phyloP scores from a whole-genome alignment of 768 basidiomycete genomes.

The Brasilioporus rufonigricans region DNA sequence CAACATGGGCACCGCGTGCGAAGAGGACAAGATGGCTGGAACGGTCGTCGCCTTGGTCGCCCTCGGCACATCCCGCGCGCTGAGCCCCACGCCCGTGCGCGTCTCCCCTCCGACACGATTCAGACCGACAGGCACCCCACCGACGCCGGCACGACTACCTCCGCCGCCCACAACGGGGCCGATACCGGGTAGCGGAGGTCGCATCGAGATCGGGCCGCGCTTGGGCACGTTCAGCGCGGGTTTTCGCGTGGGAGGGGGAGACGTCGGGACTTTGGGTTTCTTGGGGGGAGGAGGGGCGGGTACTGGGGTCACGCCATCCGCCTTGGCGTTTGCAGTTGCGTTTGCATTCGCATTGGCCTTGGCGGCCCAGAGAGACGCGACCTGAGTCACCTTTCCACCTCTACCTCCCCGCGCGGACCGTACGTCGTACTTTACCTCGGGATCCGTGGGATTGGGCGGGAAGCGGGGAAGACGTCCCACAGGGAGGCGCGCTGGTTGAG shows the following conservation, averaged over 20 bases:
- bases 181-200: too few relatives aligned
- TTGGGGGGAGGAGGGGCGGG: too few relatives aligned
- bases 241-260: conserved; percentile 9
- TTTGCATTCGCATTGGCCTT: too few relatives aligned
- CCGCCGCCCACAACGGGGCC: too few relatives aligned
- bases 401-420: conserved; percentile 75
- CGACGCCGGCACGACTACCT: too few relatives aligned
- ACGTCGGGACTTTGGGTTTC: conserved; percentile 2
- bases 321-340: too few relatives aligned
- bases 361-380: conserved; percentile 72
- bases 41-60: conserved; percentile 63
- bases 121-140: too few relatives aligned
- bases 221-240: conserved; percentile 9
- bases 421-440: conserved; percentile 66
- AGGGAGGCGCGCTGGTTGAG: conserved; percentile 5
- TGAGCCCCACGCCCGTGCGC: conserved; percentile 4
- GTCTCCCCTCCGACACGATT: neutral
- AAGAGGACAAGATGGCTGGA: conserved; percentile 67
- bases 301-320: too few relatives aligned
- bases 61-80: conserved; percentile 23
- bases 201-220: conserved; percentile 10
- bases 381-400: conserved; percentile 71
- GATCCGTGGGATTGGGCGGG: conserved; percentile 37
- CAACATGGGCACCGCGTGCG: conserved; percentile 67
- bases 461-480: conserved; percentile 34